These are phyloP conservation scores for Fusarium gaditjirri DNA, from an alignment of 2,329 filamentous ascomycete species.

Conservation along the genomic window DNA sequence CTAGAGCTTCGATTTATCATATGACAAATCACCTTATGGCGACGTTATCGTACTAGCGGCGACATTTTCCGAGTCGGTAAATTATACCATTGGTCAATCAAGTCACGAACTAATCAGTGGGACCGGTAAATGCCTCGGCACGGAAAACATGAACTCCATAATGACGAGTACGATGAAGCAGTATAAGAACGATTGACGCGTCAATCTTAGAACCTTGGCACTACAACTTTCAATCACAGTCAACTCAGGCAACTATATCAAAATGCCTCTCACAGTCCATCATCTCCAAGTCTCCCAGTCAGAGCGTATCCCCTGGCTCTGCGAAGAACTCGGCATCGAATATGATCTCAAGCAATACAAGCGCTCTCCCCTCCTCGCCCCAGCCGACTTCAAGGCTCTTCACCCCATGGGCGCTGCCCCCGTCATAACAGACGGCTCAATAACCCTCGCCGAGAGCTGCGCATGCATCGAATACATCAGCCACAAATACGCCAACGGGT, in stretches of 20 bases:
- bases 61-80: constrained; percentile 12
- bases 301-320: constrained; percentile 72
- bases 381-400: constrained; percentile 36
- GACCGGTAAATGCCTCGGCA: constrained; percentile 26
- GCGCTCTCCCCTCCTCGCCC: constrained; percentile 33
- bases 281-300: constrained; percentile 70
- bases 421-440: constrained; percentile 66
- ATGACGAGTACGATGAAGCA: not conserved
- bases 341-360: constrained; percentile 53
- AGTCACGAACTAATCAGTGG: not conserved
- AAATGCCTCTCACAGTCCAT: constrained; percentile 56
- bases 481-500: constrained; percentile 61
- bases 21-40: not conserved
- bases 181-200: constrained; percentile 8
- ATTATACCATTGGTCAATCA: not conserved
- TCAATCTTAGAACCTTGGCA: not conserved
- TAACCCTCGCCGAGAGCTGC: constrained; percentile 66
- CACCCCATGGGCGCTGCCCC: constrained; percentile 67
- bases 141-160: constrained; percentile 1
- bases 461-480: constrained; percentile 72
- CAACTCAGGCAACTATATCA: not conserved
- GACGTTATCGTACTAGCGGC: not conserved
- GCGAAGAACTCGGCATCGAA: constrained; percentile 69
- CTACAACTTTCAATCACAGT: not conserved
- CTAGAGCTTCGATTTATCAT: not conserved